Evolutionary conservation across 2,329 filamentous ascomycete species (phyloP), one percentile per base, ranked within the genome.

Genomic region (Proliferodiscus dingleyae): DNA sequence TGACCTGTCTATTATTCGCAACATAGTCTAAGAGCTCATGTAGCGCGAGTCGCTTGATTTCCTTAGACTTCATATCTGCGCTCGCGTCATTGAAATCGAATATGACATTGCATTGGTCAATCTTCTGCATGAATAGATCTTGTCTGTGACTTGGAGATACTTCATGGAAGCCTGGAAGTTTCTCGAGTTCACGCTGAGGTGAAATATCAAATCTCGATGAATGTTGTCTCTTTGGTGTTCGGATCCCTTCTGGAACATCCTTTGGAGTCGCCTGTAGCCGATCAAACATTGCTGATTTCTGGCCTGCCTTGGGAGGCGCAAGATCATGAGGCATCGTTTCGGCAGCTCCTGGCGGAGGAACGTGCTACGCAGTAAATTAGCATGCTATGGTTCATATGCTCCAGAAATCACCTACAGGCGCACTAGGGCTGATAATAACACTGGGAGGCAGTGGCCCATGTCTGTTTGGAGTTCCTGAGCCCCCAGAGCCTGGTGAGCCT

Each of bases 31-130:
- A 78, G 51, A 98, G 75, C 67, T 98, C 93, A 65, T 98, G 93
- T 36, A 98, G 77, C 33, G 93, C 93, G 57, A 98, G 73, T 62
- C 93, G 81, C 75, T 98, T 98, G 76, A 98, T 97, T 70, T 98
- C 93, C 73, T 98, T 98, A 38, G 91, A 95, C 69, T 98, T 98
- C 90, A 98, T 97, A 65, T 98, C 93, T 57, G 85, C 90, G 55
- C 88, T 95, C 39, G 91, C 89, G 68, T 98, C 93, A 66, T 97
- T 98, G 72, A 98, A 98, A 71, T 98, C 93, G 65, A 98, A 98
- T 61, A 98, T 98, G 72, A 98, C 94, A 65, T 98, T 98, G 74
- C 93, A 98, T 67, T 98, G 93, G 62, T 97, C 93, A 59, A 98
- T 93, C 76, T 98, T 98, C 65, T 97, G 90, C 90, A 98, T 96